Percentiles rank a stretch among this genome's conserved stretches.
Evolutionary conservation across 768 basidiomycete genomes (phyloP).

Genomic region (Dentipellis sp.): DNA sequence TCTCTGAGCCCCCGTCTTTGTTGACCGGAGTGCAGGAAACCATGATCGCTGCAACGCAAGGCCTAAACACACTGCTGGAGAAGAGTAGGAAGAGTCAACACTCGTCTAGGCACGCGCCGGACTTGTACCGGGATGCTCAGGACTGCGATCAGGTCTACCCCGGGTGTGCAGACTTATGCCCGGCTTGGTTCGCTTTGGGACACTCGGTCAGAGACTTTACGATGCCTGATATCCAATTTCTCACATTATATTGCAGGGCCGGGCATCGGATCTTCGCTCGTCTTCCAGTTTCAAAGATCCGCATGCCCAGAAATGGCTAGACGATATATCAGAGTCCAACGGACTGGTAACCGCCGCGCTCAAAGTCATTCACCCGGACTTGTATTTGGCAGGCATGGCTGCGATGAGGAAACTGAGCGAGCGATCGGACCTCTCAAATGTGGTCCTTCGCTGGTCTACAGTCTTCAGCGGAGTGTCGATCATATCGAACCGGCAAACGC

Average conservation of each 20-base stretch:
- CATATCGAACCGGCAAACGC: not conserved
- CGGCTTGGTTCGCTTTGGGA: not conserved
- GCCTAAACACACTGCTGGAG: not conserved
- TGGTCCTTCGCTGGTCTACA: not conserved
- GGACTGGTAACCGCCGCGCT: not conserved
- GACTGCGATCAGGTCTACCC: not conserved
- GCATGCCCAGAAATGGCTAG: not conserved
- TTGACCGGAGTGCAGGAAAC: not conserved
- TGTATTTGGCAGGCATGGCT: not conserved
- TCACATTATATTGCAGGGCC: not conserved
- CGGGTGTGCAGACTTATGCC: not conserved
- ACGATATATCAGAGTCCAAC: not conserved
- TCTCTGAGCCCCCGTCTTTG: no score
- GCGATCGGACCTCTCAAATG: not conserved
- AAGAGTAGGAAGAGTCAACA: not conserved
- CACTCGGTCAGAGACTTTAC: not conserved
- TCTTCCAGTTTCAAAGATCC: not conserved
- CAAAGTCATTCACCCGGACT: not conserved
- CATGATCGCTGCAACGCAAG: not conserved
- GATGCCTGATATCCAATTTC: not conserved
- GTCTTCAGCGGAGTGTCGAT: not conserved
- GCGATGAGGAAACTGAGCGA: not conserved
- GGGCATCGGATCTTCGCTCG: not conserved
- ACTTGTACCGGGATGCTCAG: not conserved
- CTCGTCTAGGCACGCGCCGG: not conserved